phyloP scores from a whole-genome alignment of 352 stramenopile species.

The Phytophthora brassicae region DNA sequence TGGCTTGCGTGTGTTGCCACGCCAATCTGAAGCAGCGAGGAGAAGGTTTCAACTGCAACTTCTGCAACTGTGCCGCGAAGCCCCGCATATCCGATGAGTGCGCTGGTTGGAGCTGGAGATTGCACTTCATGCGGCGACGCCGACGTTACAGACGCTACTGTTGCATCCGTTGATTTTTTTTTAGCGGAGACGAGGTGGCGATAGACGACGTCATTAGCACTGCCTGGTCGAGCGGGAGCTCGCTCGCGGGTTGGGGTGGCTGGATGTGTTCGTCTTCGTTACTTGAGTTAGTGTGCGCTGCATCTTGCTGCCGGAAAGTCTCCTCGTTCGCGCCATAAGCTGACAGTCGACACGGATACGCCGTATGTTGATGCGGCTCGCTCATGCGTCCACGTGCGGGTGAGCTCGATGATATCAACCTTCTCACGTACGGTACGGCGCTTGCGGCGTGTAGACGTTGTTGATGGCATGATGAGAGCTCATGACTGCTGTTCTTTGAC shows the following conservation, averaged over 20 bases:
- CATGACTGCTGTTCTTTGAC: too few species aligned
- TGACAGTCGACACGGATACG: not conserved
- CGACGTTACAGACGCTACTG: not conserved
- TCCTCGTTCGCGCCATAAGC: not conserved
- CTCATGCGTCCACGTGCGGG: too few species aligned
- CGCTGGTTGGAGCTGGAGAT: not conserved
- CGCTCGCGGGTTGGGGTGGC: not conserved
- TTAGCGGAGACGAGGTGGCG: not conserved
- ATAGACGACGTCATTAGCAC: not conserved
- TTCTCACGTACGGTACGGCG: too few species aligned
- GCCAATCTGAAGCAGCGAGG: not conserved
- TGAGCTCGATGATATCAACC: too few species aligned
- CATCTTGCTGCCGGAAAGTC: not conserved
- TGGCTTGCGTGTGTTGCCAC: not conserved
- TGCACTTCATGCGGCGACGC: not conserved
- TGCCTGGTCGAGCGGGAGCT: not conserved
- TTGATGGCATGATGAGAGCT: too few species aligned
- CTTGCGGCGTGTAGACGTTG: too few species aligned
- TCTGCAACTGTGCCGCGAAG: not conserved
- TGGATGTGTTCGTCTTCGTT: not conserved
- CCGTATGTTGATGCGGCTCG: not conserved
- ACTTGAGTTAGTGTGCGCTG: not conserved
- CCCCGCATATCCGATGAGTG: constrained; percentile 3
- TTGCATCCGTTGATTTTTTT: not conserved
- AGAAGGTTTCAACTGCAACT: not conserved